Conservation (phyloP, 2,329 filamentous ascomycete genomes). For the Aspergillus chevalieri region DNA sequence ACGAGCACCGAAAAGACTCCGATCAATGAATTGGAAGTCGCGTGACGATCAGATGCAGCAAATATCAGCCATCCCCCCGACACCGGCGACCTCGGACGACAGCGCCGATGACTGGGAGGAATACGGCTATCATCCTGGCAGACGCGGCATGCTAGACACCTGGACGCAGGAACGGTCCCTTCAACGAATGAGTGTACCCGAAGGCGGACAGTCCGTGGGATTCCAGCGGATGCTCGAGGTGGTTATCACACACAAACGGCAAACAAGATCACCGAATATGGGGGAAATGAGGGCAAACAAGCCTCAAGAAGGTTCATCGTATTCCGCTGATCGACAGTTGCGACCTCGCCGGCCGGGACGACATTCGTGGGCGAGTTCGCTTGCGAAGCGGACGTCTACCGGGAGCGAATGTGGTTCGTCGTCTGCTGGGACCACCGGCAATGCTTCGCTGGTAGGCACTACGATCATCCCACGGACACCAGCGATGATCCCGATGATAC, state of each 20-base stretch:
- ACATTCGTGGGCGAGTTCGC: too few relatives aligned
- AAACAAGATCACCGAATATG: background rate
- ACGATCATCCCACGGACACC: conserved; percentile 1
- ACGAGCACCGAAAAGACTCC: conserved; percentile 18
- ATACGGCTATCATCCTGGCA: too few relatives aligned
- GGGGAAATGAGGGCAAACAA: too few relatives aligned
- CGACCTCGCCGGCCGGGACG: too few relatives aligned
- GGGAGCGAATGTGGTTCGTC: too few relatives aligned
- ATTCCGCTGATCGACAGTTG: too few relatives aligned
- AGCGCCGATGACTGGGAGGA: conserved; percentile 5
- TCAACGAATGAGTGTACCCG: conserved; percentile 7
- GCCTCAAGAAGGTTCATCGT: too few relatives aligned
- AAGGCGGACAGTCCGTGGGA: conserved; percentile 1
- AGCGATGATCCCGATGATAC: conserved; percentile 9
- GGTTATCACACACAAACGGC: conserved; percentile 21
- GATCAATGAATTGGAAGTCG: conserved; percentile 7
- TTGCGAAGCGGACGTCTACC: too few relatives aligned
- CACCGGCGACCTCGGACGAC: too few relatives aligned
- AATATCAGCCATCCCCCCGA: too few relatives aligned
- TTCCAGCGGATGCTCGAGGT: conserved; percentile 20
- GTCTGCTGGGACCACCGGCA: background rate
- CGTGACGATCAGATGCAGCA: conserved; percentile 8
- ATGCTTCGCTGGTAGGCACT: background rate
- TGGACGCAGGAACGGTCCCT: too few relatives aligned
- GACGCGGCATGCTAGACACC: too few relatives aligned